Conservation (phyloP, 495 filamentous ascomycete species). For the Delitschia confertaspora region DNA sequence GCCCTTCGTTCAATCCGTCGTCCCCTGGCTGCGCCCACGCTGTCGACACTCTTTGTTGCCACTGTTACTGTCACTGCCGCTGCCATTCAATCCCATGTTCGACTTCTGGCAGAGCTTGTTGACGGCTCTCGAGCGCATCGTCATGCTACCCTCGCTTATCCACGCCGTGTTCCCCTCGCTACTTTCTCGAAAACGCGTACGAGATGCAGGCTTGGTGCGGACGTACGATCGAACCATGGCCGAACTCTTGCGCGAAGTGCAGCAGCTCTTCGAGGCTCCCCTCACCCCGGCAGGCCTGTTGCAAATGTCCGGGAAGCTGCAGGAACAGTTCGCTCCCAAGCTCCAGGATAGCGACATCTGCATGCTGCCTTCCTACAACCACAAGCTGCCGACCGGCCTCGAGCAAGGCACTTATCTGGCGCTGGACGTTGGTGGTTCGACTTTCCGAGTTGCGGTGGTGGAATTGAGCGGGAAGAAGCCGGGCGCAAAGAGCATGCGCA, state of each 20-base stretch:
- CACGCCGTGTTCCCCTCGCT: slow-evolving; percentile 40
- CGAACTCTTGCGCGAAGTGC: slow-evolving; percentile 44
- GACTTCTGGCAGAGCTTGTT: slow-evolving; percentile 48
- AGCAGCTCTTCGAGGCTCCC: slow-evolving; percentile 42
- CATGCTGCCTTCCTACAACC: slow-evolving; percentile 61
- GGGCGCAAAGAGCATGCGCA: slow-evolving; percentile 41
- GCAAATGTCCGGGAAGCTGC: slow-evolving; percentile 50
- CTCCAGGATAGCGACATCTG: slow-evolving; percentile 47
- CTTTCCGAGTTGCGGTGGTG: slow-evolving; percentile 55
- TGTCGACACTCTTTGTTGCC: neutral
- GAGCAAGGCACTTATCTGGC: slow-evolving; percentile 55
- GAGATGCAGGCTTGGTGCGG: slow-evolving; percentile 33
- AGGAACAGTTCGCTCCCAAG: slow-evolving; percentile 48
- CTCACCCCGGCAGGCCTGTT: slow-evolving; percentile 36
- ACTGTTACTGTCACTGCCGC: slow-evolving; percentile 9
- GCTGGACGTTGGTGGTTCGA: slow-evolving; percentile 60
- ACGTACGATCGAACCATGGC: slow-evolving; percentile 37
- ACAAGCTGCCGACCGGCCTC: slow-evolving; percentile 50
- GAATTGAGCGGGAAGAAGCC: slow-evolving; percentile 42
- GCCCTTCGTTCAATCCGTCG: slow-evolving; percentile 6
- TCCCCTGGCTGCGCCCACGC: slow-evolving; percentile 16
- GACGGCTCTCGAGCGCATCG: slow-evolving; percentile 43
- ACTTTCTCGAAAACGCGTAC: slow-evolving; percentile 27
- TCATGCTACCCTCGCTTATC: slow-evolving; percentile 45
- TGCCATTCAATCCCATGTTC: slow-evolving; percentile 35